Evolutionary conservation across 805 yeast genomes (phyloP), one percentile per base, ranked within the genome.

Genomic region (Candida dendrica): DNA sequence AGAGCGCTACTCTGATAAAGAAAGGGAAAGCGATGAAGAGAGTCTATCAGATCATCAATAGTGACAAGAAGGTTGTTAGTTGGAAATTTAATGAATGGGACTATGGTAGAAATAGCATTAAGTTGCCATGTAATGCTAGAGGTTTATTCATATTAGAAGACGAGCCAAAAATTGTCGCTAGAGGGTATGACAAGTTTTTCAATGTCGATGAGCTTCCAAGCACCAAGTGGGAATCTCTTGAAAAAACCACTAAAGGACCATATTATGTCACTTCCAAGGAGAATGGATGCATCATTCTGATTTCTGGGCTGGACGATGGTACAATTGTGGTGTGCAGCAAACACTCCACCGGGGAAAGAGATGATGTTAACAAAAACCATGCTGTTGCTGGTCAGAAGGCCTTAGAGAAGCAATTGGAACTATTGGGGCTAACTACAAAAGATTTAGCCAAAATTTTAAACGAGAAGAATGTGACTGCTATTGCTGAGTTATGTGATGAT

Each of bases 151-250:
- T 77, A 0, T 37, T 64, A 5, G 64, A 66, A 7, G 64, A 63
- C 14, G 49, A 51, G 1, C 63, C 64, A 6, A 51, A 47, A 26
- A 83, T 93, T 18, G 79, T 78, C 2, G 79, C 81, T 2, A 68
- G 99, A 50, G 98, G 99, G 0, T 93, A 93, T 59, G 93, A 93
- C 61, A 93, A 93, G 63, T 93, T 93, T 61, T 93, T 88, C 73
- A 91, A 85, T 56, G 67, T 88, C 3, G 75, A 70, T 47, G 98
- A 93, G 58, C 69, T 74, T 2, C 48, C 63, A 0, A 47, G 48
- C 6, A 82, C 95, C 0, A 72, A 67, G 44, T 69, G 78, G 68
- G 63, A 61, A 0, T 53, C 58, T 50, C 56, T 89, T 4, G 50
- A 54, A n/a, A 38, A 49, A 1, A 51, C 67, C 27, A 81, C 93